A percentile compares a stretch with the other conserved stretches of the same genome.
phyloP scores from a whole-genome alignment of 208 protist species.

The Willaertia magna region DNA sequence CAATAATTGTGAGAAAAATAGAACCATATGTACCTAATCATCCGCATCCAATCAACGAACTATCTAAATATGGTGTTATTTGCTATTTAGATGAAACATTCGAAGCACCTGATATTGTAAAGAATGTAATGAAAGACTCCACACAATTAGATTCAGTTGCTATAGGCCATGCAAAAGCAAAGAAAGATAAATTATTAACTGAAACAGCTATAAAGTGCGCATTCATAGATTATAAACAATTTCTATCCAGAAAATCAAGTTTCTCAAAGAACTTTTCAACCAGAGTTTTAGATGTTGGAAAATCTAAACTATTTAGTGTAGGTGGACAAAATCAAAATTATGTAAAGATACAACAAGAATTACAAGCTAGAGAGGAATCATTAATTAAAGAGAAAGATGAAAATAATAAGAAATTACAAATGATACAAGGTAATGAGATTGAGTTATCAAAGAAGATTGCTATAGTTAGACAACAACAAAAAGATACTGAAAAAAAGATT shows the following conservation, averaged over 20 bases:
- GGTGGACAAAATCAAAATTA: background rate
- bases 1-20: background rate
- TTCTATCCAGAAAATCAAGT: background rate
- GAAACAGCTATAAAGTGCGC: background rate
- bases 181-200: background rate
- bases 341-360: background rate
- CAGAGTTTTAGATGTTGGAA: background rate
- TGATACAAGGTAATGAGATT: too few species aligned
- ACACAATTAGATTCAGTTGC: background rate
- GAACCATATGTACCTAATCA: background rate
- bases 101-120: constrained; percentile 1
- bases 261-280: background rate
- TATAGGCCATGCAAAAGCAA: background rate
- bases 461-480: background rate
- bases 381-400: background rate
- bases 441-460: background rate
- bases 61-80: background rate
- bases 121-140: background rate
- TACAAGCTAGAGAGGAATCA: background rate
- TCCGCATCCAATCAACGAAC: background rate
- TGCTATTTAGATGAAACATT: constrained; percentile 4
- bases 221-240: background rate
- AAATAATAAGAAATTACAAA: background rate
- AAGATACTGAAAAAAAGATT: background rate
- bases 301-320: background rate